Evolutionary conservation across 1,284 basidiomycete species (phyloP), one percentile per base, ranked within the genome.

Genomic region (Testicularia cyperi): DNA sequence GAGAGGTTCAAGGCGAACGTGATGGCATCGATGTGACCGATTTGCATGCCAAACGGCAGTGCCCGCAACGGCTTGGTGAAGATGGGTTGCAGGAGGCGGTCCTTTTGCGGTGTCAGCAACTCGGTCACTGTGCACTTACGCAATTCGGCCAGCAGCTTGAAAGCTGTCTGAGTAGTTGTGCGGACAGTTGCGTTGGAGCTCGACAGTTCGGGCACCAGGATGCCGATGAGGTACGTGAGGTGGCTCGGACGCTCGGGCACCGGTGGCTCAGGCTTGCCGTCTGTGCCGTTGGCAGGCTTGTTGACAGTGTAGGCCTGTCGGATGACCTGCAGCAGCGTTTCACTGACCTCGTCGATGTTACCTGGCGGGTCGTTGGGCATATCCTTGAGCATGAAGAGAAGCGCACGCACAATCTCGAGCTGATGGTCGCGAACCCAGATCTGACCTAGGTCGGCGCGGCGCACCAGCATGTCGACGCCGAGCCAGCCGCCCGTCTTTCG

Each of bases 51-150:
- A 74, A 97, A 94, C 2, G 92, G 92, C 15, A 99, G 82, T 0
- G 95, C 95, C 44, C 95, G 83, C n/a, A 99, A 82, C 15, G 95
- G 95, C 76, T 98, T 98, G 20, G 88, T 89, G 79, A 90, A 98
- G 68, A 99, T 94, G 1, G 88, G 86, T 15, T 84, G 84, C 37
- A 97, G 81, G 74, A 97, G 85, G 13, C 92, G 86, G 49, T 91
- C 88, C 37, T 90, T 87, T 65, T 92, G 90, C 2, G 89, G 88
- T 65, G 85, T 79, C 35, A 98, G 81, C 18, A 98, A 80, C 27
- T 92, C 90, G 29, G 85, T 82, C 24, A 89, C 83, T 1, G 87
- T 82, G 65, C 84, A 84, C 15, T 84, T 84, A 44, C 84, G 87
- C 22, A 90, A 80, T 47, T 88, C 83, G 2, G 90, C 86, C 5